Evolutionary conservation across 805 yeast species (phyloP).

Genomic region (Candida nemodendra): DNA sequence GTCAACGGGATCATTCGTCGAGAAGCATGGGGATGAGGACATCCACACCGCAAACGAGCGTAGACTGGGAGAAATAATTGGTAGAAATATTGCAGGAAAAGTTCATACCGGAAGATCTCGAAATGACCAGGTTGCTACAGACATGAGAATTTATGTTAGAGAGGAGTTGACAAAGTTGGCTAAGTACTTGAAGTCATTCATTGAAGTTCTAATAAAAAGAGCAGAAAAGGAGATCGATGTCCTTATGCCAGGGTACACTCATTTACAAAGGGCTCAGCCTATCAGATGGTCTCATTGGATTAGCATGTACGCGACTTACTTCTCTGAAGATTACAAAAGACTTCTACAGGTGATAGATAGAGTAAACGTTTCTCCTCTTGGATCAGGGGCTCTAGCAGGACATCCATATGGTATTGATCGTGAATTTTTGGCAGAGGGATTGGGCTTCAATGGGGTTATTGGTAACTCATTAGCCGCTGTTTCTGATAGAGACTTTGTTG

Average conservation of each 20-base stretch:
- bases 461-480: conserved; percentile 98
- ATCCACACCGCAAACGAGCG: conserved; percentile 99
- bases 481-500: conserved; percentile 95
- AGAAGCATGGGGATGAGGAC: conserved; percentile 91
- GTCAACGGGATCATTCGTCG: conserved; percentile 65
- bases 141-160: conserved; percentile 92
- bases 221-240: conserved; percentile 85
- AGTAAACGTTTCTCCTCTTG: conserved; percentile 87
- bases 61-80: conserved; percentile 93
- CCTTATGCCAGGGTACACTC: conserved; percentile 99
- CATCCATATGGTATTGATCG: conserved; percentile 99
- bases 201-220: conserved; percentile 65
- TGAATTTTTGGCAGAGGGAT: conserved; percentile 75
- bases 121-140: conserved; percentile 99
- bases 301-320: conserved; percentile 90
- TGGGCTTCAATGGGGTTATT: conserved; percentile 82
- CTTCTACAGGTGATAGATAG: conserved; percentile 76
- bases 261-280: conserved; percentile 98
- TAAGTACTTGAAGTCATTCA: conserved; percentile 56
- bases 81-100: conserved; percentile 90
- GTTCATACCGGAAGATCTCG: conserved; percentile 99
- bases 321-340: conserved; percentile 86
- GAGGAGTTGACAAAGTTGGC: conserved; percentile 66
- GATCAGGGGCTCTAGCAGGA: conserved; percentile 98
- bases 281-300: conserved; percentile 99